Percentiles rank a stretch among this genome's conserved stretches.
These are phyloP conservation scores for Kodamaea sp. DNA, from an alignment of 1,139 yeast genomes.

Conservation along the genomic window DNA sequence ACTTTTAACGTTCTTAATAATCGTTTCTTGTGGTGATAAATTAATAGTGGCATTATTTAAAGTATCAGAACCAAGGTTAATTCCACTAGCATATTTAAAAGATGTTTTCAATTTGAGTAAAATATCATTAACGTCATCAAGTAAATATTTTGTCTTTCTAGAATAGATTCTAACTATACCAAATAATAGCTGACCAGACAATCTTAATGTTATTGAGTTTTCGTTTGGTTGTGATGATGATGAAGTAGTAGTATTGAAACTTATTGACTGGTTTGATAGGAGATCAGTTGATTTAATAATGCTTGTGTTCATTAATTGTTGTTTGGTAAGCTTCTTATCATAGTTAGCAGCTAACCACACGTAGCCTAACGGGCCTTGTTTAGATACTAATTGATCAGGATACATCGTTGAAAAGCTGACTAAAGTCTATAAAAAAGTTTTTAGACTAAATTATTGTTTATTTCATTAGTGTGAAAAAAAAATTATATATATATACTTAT, in stretches of 20 bases:
- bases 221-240: conserved; percentile 7
- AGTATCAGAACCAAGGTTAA: conserved; percentile 28
- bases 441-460: too few relatives aligned
- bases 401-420: conserved; percentile 26
- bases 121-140: conserved; percentile 83
- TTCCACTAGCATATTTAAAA: conserved; percentile 46
- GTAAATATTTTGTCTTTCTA: conserved; percentile 75
- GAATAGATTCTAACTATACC: conserved; percentile 90
- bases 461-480: too few relatives aligned
- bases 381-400: conserved; percentile 48
- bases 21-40: conserved; percentile 48
- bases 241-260: conserved; percentile 7
- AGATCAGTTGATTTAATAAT: conserved; percentile 65
- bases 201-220: conserved; percentile 62
- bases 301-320: conserved; percentile 70
- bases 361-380: conserved; percentile 81
- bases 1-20: conserved; percentile 51
- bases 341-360: conserved; percentile 94
- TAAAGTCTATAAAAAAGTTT: too few relatives aligned
- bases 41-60: conserved; percentile 26
- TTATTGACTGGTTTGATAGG: conserved; percentile 29
- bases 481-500: too few relatives aligned
- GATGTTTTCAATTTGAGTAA: conserved; percentile 70
- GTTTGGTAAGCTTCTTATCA: conserved; percentile 75
- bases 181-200: conserved; percentile 82